Conservation (phyloP, 163 green algal species). For the Scenedesmus sp. region DNA sequence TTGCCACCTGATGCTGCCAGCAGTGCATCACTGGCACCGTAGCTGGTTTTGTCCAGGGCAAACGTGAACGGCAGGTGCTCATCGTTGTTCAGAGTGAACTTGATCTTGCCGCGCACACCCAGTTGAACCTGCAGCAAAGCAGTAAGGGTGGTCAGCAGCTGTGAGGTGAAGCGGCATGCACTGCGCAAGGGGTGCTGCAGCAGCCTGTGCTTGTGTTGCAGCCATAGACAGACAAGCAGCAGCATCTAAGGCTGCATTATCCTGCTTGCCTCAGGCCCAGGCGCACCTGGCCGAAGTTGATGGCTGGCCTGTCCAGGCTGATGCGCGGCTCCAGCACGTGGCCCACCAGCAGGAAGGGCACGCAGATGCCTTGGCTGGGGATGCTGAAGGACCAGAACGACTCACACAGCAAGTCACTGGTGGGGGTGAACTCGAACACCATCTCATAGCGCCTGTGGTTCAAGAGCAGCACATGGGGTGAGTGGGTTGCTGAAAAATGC, state of each 20-base stretch:
- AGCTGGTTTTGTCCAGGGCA: constrained; percentile 77
- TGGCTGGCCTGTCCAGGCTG: constrained; percentile 72
- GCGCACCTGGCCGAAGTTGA: constrained; percentile 82
- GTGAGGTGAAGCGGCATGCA: neutral
- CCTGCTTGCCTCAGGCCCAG: neutral
- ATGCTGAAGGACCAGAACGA: constrained; percentile 86
- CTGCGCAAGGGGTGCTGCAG: neutral
- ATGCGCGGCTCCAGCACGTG: constrained; percentile 78
- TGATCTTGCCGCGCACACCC: constrained; percentile 42
- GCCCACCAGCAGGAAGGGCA: constrained; percentile 84
- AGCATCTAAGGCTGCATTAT: too few species aligned
- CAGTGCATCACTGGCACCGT: constrained; percentile 72
- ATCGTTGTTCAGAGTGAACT: constrained; percentile 76
- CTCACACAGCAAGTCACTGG: constrained; percentile 69
- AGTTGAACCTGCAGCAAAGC: constrained; percentile 48
- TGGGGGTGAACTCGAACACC: constrained; percentile 85
- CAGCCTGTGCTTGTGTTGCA: neutral
- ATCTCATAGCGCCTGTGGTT: constrained; percentile 82
- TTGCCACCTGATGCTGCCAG: constrained; percentile 59
- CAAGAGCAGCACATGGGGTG: constrained; percentile 23
- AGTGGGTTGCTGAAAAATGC: neutral
- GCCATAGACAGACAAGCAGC: neutral
- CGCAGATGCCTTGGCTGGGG: constrained; percentile 77
- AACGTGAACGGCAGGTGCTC: constrained; percentile 86
- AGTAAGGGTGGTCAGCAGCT: neutral